phyloP scores from a whole-genome alignment of 2,329 filamentous ascomycete genomes.

The Neofusicoccum cordaticola region DNA sequence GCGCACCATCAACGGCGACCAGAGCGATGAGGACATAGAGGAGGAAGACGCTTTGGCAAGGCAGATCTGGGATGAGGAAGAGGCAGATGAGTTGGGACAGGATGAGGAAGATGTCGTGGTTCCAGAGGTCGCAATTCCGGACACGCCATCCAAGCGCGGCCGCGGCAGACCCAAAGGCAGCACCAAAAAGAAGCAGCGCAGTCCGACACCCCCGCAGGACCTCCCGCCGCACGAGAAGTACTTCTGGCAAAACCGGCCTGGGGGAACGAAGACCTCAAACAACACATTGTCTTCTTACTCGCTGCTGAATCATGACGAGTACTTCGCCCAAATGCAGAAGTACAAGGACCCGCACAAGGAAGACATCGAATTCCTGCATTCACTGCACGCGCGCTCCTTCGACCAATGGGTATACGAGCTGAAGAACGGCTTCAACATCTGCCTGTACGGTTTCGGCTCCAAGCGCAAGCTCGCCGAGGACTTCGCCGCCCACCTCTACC shows the following conservation, averaged over 20 bases:
- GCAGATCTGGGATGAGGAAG: slow-evolving; percentile 63
- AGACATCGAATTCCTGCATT: slow-evolving; percentile 69
- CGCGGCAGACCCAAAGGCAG: slow-evolving; percentile 55
- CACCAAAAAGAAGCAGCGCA: slow-evolving; percentile 55
- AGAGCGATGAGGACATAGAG: slow-evolving; percentile 68
- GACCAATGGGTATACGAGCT: slow-evolving; percentile 93
- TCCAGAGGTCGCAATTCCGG: slow-evolving; percentile 43
- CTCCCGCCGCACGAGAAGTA: slow-evolving; percentile 87
- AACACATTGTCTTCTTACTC: slow-evolving; percentile 74
- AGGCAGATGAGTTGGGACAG: slow-evolving; percentile 39
- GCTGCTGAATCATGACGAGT: slow-evolving; percentile 87
- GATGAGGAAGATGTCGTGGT: slow-evolving; percentile 38
- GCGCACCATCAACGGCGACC: slow-evolving; percentile 61
- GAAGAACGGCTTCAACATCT: slow-evolving; percentile 79
- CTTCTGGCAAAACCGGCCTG: slow-evolving; percentile 87
- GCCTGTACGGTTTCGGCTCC: slow-evolving; percentile 88
- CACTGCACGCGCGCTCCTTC: slow-evolving; percentile 77
- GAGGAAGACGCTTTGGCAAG: slow-evolving; percentile 66
- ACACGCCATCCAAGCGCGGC: slow-evolving; percentile 46
- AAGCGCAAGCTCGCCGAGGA: slow-evolving; percentile 72
- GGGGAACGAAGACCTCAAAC: slow-evolving; percentile 77
- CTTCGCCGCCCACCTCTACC: slow-evolving; percentile 70
- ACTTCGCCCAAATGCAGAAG: slow-evolving; percentile 67
- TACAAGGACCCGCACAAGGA: slow-evolving; percentile 66
- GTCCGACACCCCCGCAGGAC: slow-evolving; percentile 76